Base-by-base conservation (phyloP, 2,329 filamentous ascomycete genomes). In the Aureobasidium sp. region DNA sequence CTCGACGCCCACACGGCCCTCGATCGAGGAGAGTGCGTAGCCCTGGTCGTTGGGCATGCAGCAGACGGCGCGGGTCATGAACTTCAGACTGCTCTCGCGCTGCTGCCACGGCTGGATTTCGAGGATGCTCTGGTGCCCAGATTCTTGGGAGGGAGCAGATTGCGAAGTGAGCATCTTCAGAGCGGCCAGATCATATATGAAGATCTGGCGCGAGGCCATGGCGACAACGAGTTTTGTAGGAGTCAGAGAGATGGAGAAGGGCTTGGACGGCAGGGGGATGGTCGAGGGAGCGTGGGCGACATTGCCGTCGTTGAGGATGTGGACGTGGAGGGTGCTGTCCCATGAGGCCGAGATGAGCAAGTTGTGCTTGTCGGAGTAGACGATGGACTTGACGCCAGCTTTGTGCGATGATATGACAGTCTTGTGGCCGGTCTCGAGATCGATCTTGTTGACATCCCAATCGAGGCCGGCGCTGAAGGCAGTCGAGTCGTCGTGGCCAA, bases 1-100 rank as follows among this genome's bases (percentile, higher is more conserved):
- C 75, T 99, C 94, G 0, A 99, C 94, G 0, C 92, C 93, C 1
- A 99, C 91, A 68, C 94, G 87, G 5, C 94, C 94, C 73, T 99
- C 94, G 70, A 99, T 99, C 70, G 87, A 92, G 63, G 86, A 90
- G 1, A 89, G 93, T 11, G 93, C 92, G 73, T 97, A 99, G 5
- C 94, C 94, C 12, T 88, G 89, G 67, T 97, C 94, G 69, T 94
- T 92, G 15, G 94, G 93, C 94, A 99, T 97, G 75, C 93, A 96
- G 17, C 91, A 87, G 0, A 97, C 89, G 20, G 90, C 90, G 64
- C 94, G 85, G 1, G 93, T 97, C 80, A 97, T 91, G 77, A 96
- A 99, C 74, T 97, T 96, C 71, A 99, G 83, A 29, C 89, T 95
- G 58, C 90, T 96, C 75, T 99, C 94, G 64, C 94, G 86, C 69